Conservation (phyloP, 129 eudicot species). For the Daucus carota region DNA sequence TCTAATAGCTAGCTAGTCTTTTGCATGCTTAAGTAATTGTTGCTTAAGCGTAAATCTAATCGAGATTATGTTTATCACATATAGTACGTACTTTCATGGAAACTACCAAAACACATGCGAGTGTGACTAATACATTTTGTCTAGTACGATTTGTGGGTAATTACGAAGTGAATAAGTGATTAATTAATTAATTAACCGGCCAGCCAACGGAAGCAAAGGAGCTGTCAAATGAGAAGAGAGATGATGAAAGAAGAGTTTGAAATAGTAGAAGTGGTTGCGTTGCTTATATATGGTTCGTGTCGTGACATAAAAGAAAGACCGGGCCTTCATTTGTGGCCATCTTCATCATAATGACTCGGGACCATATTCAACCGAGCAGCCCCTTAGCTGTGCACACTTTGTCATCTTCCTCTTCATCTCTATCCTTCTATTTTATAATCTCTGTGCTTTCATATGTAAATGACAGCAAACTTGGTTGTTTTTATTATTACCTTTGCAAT, state of each 20-base stretch:
- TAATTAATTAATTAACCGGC: constrained; percentile 1
- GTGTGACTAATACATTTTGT: not conserved
- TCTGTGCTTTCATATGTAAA: not conserved
- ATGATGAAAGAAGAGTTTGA: not conserved
- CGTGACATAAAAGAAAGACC: not conserved
- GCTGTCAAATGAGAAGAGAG: constrained; percentile 9
- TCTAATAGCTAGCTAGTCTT: not conserved
- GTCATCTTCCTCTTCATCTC: not conserved
- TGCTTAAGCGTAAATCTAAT: not conserved
- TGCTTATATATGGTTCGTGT: not conserved
- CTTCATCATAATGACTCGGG: constrained; percentile 8
- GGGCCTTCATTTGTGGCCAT: constrained; percentile 10
- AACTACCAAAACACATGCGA: not conserved
- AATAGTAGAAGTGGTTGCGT: not conserved
- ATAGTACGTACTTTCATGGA: too few relatives aligned
- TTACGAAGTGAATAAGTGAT: not conserved
- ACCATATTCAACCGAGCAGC: constrained; percentile 12
- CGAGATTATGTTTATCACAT: too few relatives aligned
- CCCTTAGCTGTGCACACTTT: not conserved
- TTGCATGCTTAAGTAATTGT: not conserved
- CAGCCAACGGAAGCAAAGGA: constrained; percentile 6
- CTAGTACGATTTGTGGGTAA: not conserved
- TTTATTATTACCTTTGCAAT: not conserved
- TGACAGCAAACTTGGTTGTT: not conserved
- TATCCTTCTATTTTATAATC: not conserved